These are phyloP conservation scores for Lasiodiplodia citricola DNA, from an alignment of 2,329 filamentous ascomycete genomes.

Conservation along the genomic window DNA sequence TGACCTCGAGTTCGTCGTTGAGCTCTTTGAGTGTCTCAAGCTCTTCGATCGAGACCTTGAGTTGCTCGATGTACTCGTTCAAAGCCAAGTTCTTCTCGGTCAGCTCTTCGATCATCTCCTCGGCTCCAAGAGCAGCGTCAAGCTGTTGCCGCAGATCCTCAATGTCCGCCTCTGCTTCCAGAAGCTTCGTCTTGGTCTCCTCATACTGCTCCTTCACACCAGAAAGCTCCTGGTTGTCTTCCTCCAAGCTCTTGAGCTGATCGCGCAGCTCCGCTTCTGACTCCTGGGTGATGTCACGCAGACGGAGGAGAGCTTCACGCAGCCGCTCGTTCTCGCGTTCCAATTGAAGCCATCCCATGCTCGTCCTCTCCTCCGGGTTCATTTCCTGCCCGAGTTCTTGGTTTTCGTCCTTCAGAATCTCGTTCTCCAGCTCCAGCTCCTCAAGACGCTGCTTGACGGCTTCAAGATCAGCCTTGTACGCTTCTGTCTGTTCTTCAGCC, in stretches of 20 bases:
- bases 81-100: slow-evolving; percentile 86
- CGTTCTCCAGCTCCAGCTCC: slow-evolving; percentile 85
- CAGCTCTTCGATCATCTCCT: slow-evolving; percentile 93
- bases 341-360: slow-evolving; percentile 88
- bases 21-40: slow-evolving; percentile 89
- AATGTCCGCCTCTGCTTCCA: slow-evolving; percentile 73
- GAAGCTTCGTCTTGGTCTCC: slow-evolving; percentile 72
- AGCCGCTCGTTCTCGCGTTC: slow-evolving; percentile 88
- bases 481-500: slow-evolving; percentile 91
- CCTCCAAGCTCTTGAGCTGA: slow-evolving; percentile 54
- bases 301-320: slow-evolving; percentile 79
- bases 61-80: slow-evolving; percentile 80
- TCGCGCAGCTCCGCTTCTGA: slow-evolving; percentile 79
- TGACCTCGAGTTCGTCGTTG: slow-evolving; percentile 91
- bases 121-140: slow-evolving; percentile 83
- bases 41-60: slow-evolving; percentile 82
- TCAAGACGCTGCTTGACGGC: slow-evolving; percentile 76
- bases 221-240: slow-evolving; percentile 48
- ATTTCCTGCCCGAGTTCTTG: slow-evolving; percentile 82
- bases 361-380: slow-evolving; percentile 84
- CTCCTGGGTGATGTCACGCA: slow-evolving; percentile 87
- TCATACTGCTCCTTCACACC: slow-evolving; percentile 65
- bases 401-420: slow-evolving; percentile 87
- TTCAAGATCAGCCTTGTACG: slow-evolving; percentile 79
- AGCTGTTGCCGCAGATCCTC: slow-evolving; percentile 90